Evolutionary conservation across 164 flowering plant genomes (phyloP).

Genomic region (Annona cherimola): DNA sequence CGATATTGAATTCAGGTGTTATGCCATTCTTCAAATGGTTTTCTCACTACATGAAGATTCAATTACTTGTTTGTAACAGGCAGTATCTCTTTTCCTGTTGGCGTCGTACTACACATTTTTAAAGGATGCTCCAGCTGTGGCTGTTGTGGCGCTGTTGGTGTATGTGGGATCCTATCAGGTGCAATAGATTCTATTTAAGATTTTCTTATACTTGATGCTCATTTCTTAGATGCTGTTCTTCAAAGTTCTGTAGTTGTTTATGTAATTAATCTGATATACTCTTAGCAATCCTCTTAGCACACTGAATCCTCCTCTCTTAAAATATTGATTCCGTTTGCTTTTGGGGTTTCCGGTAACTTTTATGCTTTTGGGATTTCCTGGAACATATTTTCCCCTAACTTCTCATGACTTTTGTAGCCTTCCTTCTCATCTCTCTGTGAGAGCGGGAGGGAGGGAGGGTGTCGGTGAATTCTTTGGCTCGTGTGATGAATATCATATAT

Average conservation of each 20-base stretch:
- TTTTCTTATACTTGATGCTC: not conserved
- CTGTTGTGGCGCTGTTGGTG: conserved; percentile 75
- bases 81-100: conserved; percentile 69
- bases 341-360: too few species aligned
- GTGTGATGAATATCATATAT: too few species aligned
- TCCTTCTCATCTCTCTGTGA: too few species aligned
- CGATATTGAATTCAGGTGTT: not conserved
- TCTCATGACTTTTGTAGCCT: too few species aligned
- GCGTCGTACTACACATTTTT: conserved; percentile 83
- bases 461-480: too few species aligned
- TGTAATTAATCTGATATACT: not conserved
- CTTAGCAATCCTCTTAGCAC: not conserved
- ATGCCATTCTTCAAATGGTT: conserved; percentile 3
- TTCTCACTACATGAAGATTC: conserved; percentile 2
- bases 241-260: not conserved
- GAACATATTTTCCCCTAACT: too few species aligned
- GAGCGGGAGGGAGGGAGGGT: too few species aligned
- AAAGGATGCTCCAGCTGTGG: conserved; percentile 51
- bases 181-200: conserved; percentile 2
- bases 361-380: too few species aligned
- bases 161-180: conserved; percentile 99
- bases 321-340: too few species aligned
- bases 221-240: not conserved
- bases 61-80: conserved; percentile 33
- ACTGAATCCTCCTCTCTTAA: too few species aligned